Evolutionary conservation across 768 basidiomycete genomes (phyloP), one percentile per base, ranked within the genome.

Genomic region (Collybia nuda): DNA sequence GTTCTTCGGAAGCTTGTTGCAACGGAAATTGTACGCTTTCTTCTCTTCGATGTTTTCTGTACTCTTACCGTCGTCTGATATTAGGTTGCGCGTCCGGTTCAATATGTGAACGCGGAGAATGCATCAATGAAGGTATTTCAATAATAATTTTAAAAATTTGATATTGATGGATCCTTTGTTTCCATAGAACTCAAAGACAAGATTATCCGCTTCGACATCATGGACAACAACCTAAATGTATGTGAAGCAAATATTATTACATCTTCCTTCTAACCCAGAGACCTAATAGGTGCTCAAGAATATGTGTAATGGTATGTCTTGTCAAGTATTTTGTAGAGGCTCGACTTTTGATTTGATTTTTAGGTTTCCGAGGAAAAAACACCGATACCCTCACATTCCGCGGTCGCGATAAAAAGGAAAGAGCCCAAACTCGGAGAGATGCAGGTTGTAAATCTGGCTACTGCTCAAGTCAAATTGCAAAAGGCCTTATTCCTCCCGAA

Each of bases 21-120:
- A 11, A 11, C 14, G 32, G 32, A 32, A 32, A 32, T 6, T 32
- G 32, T 32, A 11, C 9, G 32, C 32, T 32, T 32, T 14, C 14
- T 32, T 32, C 14, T 32, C 32, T 32, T 32, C 24, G 7, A 26
- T 26, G 7, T 26, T 26, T 26, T 7, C 24, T 7, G 24, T 26
- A 26, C 7, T 26, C 24, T 4, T 7, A 4, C 4, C 7, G 7
- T 26, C 7, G 24, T 26, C 24, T 32, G 32, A 9, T 41, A n/a
- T 24, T 18, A 51, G 50, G 50, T 38, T 51, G 50, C 26, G 15
- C 36, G 5, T n/a, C 35, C 3, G 50, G 43, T 44, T 28, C 35
- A 7, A 45, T 40, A 8, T 51, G 50, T 19, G 50, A 51, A 29
- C 42, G 50, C 2, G 43, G 36, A 36, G 50, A 51, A 51, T 51